phyloP scores from a whole-genome alignment of 23 red algal genomes.

The Chondrus crispus region DNA sequence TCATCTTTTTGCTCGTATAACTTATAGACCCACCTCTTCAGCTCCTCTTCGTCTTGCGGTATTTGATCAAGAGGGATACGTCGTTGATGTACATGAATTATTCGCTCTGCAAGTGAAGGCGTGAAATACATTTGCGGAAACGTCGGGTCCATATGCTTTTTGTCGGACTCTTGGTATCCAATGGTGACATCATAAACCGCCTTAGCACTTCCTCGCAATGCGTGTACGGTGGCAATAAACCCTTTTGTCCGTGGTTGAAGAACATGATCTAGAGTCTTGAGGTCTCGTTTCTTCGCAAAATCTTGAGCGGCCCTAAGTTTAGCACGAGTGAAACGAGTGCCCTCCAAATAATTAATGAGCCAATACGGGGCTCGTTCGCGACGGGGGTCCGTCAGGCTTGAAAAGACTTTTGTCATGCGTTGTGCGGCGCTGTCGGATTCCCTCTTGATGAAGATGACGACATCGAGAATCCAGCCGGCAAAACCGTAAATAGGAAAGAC shows the following conservation, averaged over 20 bases:
- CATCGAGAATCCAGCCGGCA: constrained; percentile 79
- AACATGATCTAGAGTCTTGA: constrained; percentile 71
- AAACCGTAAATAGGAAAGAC: constrained; percentile 87
- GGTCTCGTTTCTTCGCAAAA: constrained; percentile 72
- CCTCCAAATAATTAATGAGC: constrained; percentile 87
- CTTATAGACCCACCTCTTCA: constrained; percentile 75
- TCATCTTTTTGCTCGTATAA: constrained; percentile 84
- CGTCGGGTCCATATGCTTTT: constrained; percentile 15
- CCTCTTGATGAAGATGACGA: constrained; percentile 87
- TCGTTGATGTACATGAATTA: constrained; percentile 82
- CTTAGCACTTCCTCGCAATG: constrained; percentile 29
- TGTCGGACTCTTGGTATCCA: constrained; percentile 50
- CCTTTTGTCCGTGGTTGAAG: constrained; percentile 77
- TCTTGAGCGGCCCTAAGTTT: constrained; percentile 62
- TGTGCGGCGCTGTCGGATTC: constrained; percentile 50
- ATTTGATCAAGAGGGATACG: constrained; percentile 59
- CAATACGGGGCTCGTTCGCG: constrained; percentile 66
- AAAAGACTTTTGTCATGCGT: constrained; percentile 51
- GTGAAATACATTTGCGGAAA: constrained; percentile 49
- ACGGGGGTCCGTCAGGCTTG: constrained; percentile 69
- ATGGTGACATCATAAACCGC: constrained; percentile 92
- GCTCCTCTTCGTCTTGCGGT: constrained; percentile 59
- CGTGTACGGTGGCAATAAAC: constrained; percentile 55
- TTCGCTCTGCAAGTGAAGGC: constrained; percentile 13
- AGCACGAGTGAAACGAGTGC: constrained; percentile 62